These are phyloP conservation scores for Yamadazyma atmosphaerica DNA, from an alignment of 1,139 yeast genomes.

Conservation along the genomic window DNA sequence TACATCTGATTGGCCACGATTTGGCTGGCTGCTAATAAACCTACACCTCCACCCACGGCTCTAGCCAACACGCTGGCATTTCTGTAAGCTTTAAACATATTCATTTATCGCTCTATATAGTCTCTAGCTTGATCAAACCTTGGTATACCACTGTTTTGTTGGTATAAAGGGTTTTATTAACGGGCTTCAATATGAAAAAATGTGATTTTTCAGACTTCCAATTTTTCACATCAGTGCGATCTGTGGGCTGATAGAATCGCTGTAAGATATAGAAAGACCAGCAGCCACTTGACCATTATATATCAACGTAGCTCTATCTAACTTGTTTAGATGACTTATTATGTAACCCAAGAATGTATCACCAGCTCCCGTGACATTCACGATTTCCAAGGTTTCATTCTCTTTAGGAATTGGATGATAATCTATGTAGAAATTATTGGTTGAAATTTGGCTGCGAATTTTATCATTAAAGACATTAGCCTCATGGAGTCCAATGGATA, in stretches of 20 bases:
- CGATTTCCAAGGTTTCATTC: slow-evolving; percentile 30
- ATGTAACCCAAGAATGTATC: slow-evolving; percentile 66
- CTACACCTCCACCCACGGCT: slow-evolving; percentile 8
- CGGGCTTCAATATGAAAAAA: too few relatives aligned
- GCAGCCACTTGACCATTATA: slow-evolving; percentile 56
- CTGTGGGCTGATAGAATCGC: slow-evolving; percentile 25
- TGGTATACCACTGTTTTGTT: too few relatives aligned
- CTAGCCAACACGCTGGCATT: slow-evolving; percentile 1
- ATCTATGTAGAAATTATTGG: slow-evolving; percentile 46
- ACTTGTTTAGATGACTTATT: slow-evolving; percentile 18
- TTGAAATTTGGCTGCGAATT: slow-evolving; percentile 12
- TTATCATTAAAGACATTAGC: slow-evolving; percentile 3
- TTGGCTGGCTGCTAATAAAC: slow-evolving; percentile 7
- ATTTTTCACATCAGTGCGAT: slow-evolving; percentile 9
- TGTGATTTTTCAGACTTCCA: too few relatives aligned
- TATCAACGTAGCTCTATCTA: slow-evolving; percentile 31
- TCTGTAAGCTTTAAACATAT: slow-evolving; percentile 7
- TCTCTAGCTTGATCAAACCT: too few relatives aligned
- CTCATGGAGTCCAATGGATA: slow-evolving; percentile 33
- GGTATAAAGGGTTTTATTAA: too few relatives aligned
- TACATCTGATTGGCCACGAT: slow-evolving; percentile 3
- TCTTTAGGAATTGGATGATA: slow-evolving; percentile 55
- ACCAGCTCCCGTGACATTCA: slow-evolving; percentile 72
- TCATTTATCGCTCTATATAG: too few relatives aligned
- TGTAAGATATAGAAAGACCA: slow-evolving; percentile 42